These are phyloP conservation scores for Cladosporium cucumerinum DNA, from an alignment of 2,329 filamentous ascomycete genomes.

Conservation along the genomic window DNA sequence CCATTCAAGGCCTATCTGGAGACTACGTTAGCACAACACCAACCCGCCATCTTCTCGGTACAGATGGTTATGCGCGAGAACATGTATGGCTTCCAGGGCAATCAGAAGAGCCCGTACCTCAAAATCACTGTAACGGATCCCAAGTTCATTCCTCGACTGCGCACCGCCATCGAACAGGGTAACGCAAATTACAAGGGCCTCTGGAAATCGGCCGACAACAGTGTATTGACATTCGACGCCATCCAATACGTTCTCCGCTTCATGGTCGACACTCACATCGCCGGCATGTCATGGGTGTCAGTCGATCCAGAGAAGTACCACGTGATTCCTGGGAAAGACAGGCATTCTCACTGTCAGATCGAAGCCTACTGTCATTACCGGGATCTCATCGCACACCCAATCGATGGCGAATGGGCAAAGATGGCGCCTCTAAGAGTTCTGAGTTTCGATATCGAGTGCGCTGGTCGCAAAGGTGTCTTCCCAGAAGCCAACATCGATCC, in stretches of 20 bases:
- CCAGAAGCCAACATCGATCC: slow-evolving; percentile 88
- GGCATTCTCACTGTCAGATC: slow-evolving; percentile 93
- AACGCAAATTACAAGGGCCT: slow-evolving; percentile 85
- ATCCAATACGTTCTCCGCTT: slow-evolving; percentile 94
- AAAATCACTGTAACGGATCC: slow-evolving; percentile 92
- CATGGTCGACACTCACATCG: slow-evolving; percentile 95
- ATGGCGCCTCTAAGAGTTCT: slow-evolving; percentile 91
- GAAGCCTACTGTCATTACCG: slow-evolving; percentile 81
- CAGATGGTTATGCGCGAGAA: slow-evolving; percentile 82
- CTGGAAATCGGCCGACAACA: slow-evolving; percentile 69
- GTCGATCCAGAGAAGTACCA: slow-evolving; percentile 70
- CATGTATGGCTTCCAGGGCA: slow-evolving; percentile 91
- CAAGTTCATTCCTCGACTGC: slow-evolving; percentile 74
- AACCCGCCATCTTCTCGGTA: slow-evolving; percentile 74
- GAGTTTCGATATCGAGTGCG: slow-evolving; percentile 98
- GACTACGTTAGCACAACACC: slow-evolving; percentile 67
- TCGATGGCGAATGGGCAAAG: slow-evolving; percentile 94
- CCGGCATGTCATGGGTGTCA: slow-evolving; percentile 98
- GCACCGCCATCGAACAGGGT: slow-evolving; percentile 69
- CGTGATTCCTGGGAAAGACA: slow-evolving; percentile 61
- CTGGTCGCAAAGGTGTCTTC: slow-evolving; percentile 94
- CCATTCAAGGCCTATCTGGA: slow-evolving; percentile 80
- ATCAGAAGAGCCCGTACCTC: slow-evolving; percentile 84
- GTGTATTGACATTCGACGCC: slow-evolving; percentile 88
- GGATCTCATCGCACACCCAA: slow-evolving; percentile 80